Base-by-base conservation (phyloP, 2,329 filamentous ascomycete genomes). In the Phaeophleospora eucalypticola region DNA sequence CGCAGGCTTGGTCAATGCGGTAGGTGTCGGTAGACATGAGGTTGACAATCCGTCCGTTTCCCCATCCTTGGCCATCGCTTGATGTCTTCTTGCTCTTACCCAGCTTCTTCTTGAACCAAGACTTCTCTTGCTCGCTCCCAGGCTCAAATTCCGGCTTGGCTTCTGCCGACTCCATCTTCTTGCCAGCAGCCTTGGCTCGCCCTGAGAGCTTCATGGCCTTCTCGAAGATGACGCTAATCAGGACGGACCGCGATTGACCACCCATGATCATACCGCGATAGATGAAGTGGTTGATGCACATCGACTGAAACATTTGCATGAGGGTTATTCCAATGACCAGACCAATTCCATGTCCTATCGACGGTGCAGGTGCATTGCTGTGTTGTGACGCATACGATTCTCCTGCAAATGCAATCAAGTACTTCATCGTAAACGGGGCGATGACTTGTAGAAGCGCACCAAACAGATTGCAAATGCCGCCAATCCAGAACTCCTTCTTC, bases 11-110 rank as follows among this genome's bases (percentile, higher is more conserved):
- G 60, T 97, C 90, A 50, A 98, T 77, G 56, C 91, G 88, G 67
- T 95, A 94, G 0, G 90, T 94, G 64, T 97, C 91, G 36, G 93
- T 89, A 51, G 88, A 91, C 90, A 97, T 96, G 58, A 97, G 65
- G 57, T 94, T 95, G 63, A 93, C 82, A 43, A 97, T 88, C 53
- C 89, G 82, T 17, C 93, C 93, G 60, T 96, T 97, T 47, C 84
- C 84, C 91, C 91, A 97, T 18, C 91, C 93, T 17, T 81, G 75
- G 2, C 85, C 87, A 59, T 93, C 86, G 3, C 81, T 81, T 9
- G 78, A 79, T 2, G 72, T 67, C 10, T 58, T 68, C 50, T 72
- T 68, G 32, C 62, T 63, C 66, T 47, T 12, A 55, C 62, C 70
- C 41, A 61, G 65, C 61, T 64, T 71, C 66, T 58, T 75, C 65